Percentiles rank a stretch among this genome's conserved stretches.
Conservation (phyloP, 2,329 filamentous ascomycete species). For the Monilinia laxa region DNA sequence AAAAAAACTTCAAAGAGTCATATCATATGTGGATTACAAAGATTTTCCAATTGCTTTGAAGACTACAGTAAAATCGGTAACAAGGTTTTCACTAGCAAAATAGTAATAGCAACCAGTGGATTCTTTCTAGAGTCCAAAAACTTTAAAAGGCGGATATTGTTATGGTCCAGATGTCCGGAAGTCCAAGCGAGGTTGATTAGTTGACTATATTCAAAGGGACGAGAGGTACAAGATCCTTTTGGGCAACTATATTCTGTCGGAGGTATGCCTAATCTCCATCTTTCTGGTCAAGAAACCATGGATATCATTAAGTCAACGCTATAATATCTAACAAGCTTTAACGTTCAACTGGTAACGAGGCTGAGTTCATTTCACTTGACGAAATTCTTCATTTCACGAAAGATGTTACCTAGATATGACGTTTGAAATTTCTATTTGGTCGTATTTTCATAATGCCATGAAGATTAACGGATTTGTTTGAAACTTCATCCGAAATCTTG, state of each 20-base stretch:
- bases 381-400: neutral
- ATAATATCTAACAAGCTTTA: neutral
- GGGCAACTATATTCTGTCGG: neutral
- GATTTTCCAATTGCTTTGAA: neutral
- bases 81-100: neutral
- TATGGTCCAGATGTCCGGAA: constrained; percentile 16
- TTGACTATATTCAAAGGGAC: neutral
- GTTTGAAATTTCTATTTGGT: neutral
- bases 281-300: neutral
- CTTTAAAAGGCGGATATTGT: constrained; percentile 12
- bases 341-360: constrained; percentile 17
- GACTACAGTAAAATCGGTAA: too few species aligned
- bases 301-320: neutral
- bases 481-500: neutral
- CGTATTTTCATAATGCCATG: neutral
- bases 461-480: neutral
- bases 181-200: neutral
- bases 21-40: constrained; percentile 11
- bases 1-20: constrained; percentile 16
- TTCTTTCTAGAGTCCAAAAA: neutral
- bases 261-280: constrained; percentile 14
- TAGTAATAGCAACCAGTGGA: constrained; percentile 3
- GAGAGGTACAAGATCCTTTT: neutral
- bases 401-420: too few species aligned
- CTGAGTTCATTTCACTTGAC: neutral